Conservation (phyloP, 495 filamentous ascomycete genomes). For the Hypoxylon lienhwacheense region DNA sequence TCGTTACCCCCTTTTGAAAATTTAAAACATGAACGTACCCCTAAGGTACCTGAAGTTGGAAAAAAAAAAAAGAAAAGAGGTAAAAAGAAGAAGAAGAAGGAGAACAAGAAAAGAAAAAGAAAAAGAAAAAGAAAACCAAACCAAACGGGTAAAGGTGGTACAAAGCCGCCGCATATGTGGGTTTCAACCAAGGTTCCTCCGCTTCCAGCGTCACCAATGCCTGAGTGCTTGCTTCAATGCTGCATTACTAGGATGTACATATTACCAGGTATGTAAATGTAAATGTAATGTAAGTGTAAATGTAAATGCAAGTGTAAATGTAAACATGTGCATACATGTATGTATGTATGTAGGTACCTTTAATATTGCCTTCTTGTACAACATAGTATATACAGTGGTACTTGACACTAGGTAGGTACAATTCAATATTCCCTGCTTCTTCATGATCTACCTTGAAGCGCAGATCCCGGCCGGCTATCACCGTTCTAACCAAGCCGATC, state of each 20-base stretch:
- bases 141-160: not conserved
- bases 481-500: slow-evolving; percentile 29
- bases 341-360: not conserved
- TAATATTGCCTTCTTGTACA: no score
- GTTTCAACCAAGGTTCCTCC: slow-evolving; percentile 10
- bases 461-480: slow-evolving; percentile 36
- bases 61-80: not conserved
- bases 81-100: not conserved
- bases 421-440: slow-evolving; percentile 1
- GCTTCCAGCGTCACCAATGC: slow-evolving; percentile 8
- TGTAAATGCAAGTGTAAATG: no score
- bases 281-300: no score
- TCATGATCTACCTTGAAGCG: slow-evolving; percentile 22
- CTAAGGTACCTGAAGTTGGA: not conserved
- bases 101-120: not conserved
- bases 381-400: no score
- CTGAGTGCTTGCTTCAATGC: no score
- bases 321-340: slow-evolving; percentile 9
- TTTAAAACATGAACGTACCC: not conserved
- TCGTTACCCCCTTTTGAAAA: slow-evolving; percentile 8
- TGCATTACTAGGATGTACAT: no score
- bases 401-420: no score
- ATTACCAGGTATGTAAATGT: no score
- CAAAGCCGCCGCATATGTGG: slow-evolving; percentile 20
- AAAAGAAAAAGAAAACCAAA: no score